Percentiles rank a stretch among this genome's conserved stretches.
Evolutionary conservation across 1,284 basidiomycete species (phyloP).

Genomic region (Retiboletus flavoniger): DNA sequence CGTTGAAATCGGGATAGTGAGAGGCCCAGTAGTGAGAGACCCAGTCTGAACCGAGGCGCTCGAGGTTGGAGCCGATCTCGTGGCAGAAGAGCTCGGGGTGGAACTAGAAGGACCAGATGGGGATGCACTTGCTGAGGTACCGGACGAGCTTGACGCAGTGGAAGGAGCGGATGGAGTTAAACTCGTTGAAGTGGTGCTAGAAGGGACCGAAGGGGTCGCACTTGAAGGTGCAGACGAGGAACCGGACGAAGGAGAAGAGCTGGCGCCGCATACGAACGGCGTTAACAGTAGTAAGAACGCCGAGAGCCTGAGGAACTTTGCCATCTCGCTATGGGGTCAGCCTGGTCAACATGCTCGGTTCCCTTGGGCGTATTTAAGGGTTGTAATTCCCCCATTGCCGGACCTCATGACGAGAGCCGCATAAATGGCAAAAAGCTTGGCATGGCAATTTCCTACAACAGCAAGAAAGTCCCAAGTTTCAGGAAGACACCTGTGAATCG

Average conservation of each 20-base stretch:
- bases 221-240: conserved; percentile 1
- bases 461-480: neutral
- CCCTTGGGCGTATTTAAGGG: conserved; percentile 10
- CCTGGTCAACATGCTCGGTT: neutral
- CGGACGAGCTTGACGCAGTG: neutral
- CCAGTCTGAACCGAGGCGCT: conserved; percentile 5
- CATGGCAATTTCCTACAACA: neutral
- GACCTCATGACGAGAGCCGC: conserved; percentile 1
- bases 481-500: neutral
- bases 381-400: neutral
- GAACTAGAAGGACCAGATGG: neutral
- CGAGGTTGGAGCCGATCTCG: conserved; percentile 9
- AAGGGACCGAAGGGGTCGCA: neutral
- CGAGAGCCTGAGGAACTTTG: conserved; percentile 11
- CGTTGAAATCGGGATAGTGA: conserved; percentile 28
- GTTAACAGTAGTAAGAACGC: conserved; percentile 20
- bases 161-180: conserved; percentile 8
- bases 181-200: neutral
- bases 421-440: neutral
- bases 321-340: conserved; percentile 16
- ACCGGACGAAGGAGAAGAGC: neutral
- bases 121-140: neutral
- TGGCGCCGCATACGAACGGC: conserved; percentile 5
- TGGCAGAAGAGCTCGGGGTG: conserved; percentile 1
- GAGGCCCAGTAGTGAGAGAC: conserved; percentile 14